A percentile compares a stretch with the other conserved stretches of the same genome.
Evolutionary conservation across 179 eudicot species (phyloP).

Genomic region (Sideroxylon spinosum): DNA sequence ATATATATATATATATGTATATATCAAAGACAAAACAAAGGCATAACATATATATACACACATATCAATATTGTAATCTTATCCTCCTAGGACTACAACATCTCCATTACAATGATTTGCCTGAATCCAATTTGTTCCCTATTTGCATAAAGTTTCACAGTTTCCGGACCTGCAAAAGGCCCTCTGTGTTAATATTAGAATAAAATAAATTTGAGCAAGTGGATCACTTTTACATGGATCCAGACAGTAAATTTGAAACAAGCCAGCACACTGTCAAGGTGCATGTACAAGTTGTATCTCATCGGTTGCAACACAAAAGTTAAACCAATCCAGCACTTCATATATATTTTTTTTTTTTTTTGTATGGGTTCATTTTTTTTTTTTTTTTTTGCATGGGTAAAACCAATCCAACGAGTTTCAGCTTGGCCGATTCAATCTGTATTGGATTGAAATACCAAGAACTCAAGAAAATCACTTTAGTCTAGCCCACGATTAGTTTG

Average conservation of each 20-base stretch:
- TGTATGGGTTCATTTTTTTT: too few relatives aligned
- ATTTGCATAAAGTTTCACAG: constrained; percentile 81
- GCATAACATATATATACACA: too few relatives aligned
- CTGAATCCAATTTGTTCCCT: constrained; percentile 96
- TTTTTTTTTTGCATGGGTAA: too few relatives aligned
- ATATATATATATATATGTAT: too few relatives aligned
- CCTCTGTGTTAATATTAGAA: constrained; percentile 11
- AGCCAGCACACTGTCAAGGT: too few relatives aligned
- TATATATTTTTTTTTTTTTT: too few relatives aligned
- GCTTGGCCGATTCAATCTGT: not conserved
- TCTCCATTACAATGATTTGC: not conserved
- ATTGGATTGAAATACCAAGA: not conserved
- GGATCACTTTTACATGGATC: not conserved
- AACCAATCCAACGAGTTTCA: not conserved
- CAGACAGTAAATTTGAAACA: not conserved
- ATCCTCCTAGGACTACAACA: too few relatives aligned
- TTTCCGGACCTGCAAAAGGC: constrained; percentile 74
- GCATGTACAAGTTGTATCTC: too few relatives aligned
- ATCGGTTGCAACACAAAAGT: not conserved
- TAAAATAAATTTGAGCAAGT: not conserved
- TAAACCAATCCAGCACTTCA: not conserved
- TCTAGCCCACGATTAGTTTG: not conserved
- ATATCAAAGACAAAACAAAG: too few relatives aligned
- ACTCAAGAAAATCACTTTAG: not conserved
- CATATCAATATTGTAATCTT: too few relatives aligned